Percentiles rank a stretch among this genome's conserved stretches.
Evolutionary conservation across 495 filamentous ascomycete species (phyloP).

Genomic region (Entonaema liquescens): DNA sequence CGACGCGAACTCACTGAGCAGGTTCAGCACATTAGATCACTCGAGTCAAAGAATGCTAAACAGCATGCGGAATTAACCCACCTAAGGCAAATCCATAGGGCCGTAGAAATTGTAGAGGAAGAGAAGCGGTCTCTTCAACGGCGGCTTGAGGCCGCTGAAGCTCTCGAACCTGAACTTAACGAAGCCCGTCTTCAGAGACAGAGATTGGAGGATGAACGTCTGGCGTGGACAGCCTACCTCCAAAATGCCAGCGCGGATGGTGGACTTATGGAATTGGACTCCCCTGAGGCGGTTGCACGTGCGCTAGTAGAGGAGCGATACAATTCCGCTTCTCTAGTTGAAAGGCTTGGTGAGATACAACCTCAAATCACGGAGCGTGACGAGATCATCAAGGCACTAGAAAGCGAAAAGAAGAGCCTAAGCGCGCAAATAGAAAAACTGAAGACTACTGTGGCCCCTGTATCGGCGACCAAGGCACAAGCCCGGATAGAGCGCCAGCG

Average conservation of each 20-base stretch:
- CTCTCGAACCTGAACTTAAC: conserved; percentile 74
- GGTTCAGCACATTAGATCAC: conserved; percentile 82
- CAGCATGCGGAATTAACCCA: conserved; percentile 82
- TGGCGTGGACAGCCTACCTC: conserved; percentile 87
- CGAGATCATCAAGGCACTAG: conserved; percentile 73
- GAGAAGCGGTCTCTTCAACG: conserved; percentile 87
- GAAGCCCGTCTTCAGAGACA: conserved; percentile 85
- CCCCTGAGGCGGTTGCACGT: conserved; percentile 86
- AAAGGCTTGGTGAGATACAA: conserved; percentile 78
- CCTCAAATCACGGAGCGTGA: conserved; percentile 85
- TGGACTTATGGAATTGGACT: conserved; percentile 76
- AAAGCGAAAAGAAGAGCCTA: conserved; percentile 70
- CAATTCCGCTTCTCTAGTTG: conserved; percentile 77
- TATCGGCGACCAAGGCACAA: conserved; percentile 69
- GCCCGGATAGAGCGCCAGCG: conserved; percentile 81
- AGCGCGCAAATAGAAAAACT: conserved; percentile 75
- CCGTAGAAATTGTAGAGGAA: conserved; percentile 93
- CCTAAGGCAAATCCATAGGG: conserved; percentile 79
- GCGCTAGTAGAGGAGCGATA: conserved; percentile 83
- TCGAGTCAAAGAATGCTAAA: conserved; percentile 82
- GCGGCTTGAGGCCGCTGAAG: conserved; percentile 77
- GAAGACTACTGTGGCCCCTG: conserved; percentile 57
- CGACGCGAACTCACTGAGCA: conserved; percentile 88
- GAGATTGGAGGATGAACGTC: conserved; percentile 85
- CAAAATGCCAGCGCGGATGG: conserved; percentile 67